A percentile compares a stretch with the other conserved stretches of the same genome.
These are phyloP conservation scores for Fusarium penzigii DNA, from an alignment of 2,329 filamentous ascomycete species.

Conservation along the genomic window DNA sequence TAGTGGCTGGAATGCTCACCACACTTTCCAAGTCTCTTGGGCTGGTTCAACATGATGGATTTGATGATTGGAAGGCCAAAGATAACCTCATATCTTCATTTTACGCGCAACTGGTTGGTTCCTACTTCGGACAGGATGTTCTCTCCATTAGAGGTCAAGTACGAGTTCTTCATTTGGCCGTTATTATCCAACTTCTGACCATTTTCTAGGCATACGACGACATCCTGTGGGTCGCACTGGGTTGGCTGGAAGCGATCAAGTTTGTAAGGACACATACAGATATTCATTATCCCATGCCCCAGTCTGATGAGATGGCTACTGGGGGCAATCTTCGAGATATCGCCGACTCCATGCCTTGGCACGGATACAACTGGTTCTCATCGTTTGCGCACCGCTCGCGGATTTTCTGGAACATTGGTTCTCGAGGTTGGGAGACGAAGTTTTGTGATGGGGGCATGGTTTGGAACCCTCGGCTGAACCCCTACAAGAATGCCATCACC, in stretches of 20 bases:
- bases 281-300: slow-evolving; percentile 53
- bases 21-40: slow-evolving; percentile 66
- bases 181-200: neutral
- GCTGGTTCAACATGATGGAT: slow-evolving; percentile 35
- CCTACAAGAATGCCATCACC: slow-evolving; percentile 96
- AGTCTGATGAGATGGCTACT: slow-evolving; percentile 7
- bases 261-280: slow-evolving; percentile 72
- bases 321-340: slow-evolving; percentile 32
- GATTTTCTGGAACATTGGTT: slow-evolving; percentile 82
- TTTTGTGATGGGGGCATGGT: slow-evolving; percentile 87
- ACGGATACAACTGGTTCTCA: slow-evolving; percentile 73
- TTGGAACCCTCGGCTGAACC: slow-evolving; percentile 78
- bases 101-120: slow-evolving; percentile 74
- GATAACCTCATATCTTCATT: slow-evolving; percentile 83
- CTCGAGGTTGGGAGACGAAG: slow-evolving; percentile 76
- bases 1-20: slow-evolving; percentile 71
- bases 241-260: slow-evolving; percentile 81
- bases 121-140: slow-evolving; percentile 85
- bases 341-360: slow-evolving; percentile 59
- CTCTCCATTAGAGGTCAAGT: slow-evolving; percentile 67
- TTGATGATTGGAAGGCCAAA: slow-evolving; percentile 50
- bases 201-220: slow-evolving; percentile 78
- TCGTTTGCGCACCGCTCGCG: slow-evolving; percentile 81
- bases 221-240: slow-evolving; percentile 92
- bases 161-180: neutral